Evolutionary conservation across 2,329 filamentous ascomycete species (phyloP).

Genomic region (Delphinella strobiligena): DNA sequence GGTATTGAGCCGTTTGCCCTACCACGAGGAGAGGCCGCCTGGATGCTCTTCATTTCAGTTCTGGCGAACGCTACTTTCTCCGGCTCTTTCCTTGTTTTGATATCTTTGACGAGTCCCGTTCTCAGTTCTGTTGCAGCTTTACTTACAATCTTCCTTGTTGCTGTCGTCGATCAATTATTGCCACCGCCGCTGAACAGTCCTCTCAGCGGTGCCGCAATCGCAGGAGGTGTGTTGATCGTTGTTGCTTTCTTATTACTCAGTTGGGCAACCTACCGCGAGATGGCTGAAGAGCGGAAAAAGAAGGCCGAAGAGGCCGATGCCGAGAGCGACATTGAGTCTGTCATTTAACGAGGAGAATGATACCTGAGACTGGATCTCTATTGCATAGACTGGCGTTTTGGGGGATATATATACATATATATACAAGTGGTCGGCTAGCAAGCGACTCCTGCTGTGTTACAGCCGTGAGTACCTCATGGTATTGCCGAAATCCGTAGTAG

Average conservation of each 20-base stretch:
- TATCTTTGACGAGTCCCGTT: conserved; percentile 84
- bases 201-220: conserved; percentile 60
- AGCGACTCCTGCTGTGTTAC: no score
- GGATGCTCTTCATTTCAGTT: conserved; percentile 69
- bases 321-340: conserved; percentile 32
- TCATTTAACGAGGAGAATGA: conserved; percentile 3
- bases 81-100: conserved; percentile 83
- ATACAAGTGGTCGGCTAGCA: no score
- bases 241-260: conserved; percentile 75
- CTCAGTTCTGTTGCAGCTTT: conserved; percentile 76
- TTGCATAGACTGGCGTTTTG: no score
- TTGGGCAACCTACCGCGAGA: conserved; percentile 87
- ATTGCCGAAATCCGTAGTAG: no score
- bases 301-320: conserved; percentile 31
- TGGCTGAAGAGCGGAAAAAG: conserved; percentile 68
- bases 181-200: conserved; percentile 57
- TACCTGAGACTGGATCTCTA: no score
- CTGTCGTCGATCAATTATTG: conserved; percentile 76
- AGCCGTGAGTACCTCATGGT: no score
- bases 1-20: conserved; percentile 75
- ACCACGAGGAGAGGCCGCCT: conserved; percentile 64
- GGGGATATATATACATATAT: no score
- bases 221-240: conserved; percentile 80
- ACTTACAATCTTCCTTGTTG: conserved; percentile 93
- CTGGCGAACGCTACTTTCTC: conserved; percentile 85